Evolutionary conservation across 129 eudicot species (phyloP).

Genomic region (Dittrichia graveolens): DNA sequence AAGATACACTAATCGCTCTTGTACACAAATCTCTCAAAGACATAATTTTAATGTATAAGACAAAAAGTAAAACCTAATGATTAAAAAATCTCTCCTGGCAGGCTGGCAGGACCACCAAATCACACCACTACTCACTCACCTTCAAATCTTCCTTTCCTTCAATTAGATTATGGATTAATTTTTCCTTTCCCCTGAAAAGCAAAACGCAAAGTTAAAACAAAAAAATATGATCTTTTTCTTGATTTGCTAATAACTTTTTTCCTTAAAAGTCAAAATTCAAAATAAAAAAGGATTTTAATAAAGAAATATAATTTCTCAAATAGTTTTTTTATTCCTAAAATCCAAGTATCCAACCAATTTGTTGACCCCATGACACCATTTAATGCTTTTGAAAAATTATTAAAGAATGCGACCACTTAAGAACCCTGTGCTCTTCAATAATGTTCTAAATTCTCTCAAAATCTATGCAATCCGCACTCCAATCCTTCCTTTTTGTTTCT

Average conservation of each 20-base stretch:
- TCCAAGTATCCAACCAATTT: constrained; percentile 37
- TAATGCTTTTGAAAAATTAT: constrained; percentile 25
- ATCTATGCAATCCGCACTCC: constrained; percentile 30
- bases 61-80: constrained; percentile 22
- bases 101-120: constrained; percentile 25
- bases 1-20: too few species aligned
- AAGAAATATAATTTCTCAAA: neutral
- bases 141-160: constrained; percentile 20
- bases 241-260: constrained; percentile 33
- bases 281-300: neutral
- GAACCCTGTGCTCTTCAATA: constrained; percentile 22
- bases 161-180: constrained; percentile 8
- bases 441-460: constrained; percentile 31
- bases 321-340: constrained; percentile 7
- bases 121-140: neutral
- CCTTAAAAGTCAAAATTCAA: constrained; percentile 18
- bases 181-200: neutral
- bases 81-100: constrained; percentile 1
- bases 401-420: constrained; percentile 31
- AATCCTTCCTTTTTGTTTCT: constrained; percentile 28
- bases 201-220: constrained; percentile 5
- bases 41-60: too few species aligned
- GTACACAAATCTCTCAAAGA: too few species aligned
- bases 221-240: constrained; percentile 21
- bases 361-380: constrained; percentile 37